These are phyloP conservation scores for Rhizopus arrhizus DNA, from an alignment of 371 early-diverging fungal genomes.

Conservation along the genomic window DNA sequence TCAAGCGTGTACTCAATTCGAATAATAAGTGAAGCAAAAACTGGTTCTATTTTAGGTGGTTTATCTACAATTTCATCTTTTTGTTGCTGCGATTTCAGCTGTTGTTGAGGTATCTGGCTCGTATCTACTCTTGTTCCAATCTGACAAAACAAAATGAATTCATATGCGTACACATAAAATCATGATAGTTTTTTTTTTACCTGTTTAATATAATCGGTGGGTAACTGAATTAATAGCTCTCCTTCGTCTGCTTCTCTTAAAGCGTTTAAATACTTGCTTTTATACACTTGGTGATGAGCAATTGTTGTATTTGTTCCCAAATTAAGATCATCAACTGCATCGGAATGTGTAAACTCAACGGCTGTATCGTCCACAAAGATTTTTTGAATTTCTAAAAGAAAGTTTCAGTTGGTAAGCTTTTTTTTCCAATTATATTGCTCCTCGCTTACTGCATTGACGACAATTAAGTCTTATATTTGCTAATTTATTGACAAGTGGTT, in stretches of 20 bases:
- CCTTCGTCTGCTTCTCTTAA: conserved; percentile 68
- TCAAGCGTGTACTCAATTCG: conserved; percentile 57
- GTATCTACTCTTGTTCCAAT: not conserved
- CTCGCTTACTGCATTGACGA: conserved; percentile 62
- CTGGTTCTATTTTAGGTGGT: conserved; percentile 16
- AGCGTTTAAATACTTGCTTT: conserved; percentile 60
- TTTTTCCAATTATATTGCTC: not conserved
- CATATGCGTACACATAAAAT: conserved; percentile 11
- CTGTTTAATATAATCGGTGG: conserved; percentile 50
- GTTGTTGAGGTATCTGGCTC: conserved; percentile 4
- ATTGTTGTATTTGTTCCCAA: conserved; percentile 53
- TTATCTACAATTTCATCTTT: conserved; percentile 5
- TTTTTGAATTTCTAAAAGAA: conserved; percentile 54
- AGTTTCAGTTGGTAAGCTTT: not conserved
- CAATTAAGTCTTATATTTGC: conserved; percentile 57
- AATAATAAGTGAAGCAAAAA: conserved; percentile 49
- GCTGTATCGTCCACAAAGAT: conserved; percentile 59
- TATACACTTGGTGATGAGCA: conserved; percentile 61
- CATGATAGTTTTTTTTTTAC: conserved; percentile 10
- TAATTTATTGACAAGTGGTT: conserved; percentile 56
- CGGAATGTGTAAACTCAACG: conserved; percentile 57
- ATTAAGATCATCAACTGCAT: conserved; percentile 56
- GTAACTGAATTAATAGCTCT: conserved; percentile 66
- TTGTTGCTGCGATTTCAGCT: not conserved
- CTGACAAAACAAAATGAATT: conserved; percentile 3